These are phyloP conservation scores for Avena insularis DNA, from an alignment of 176 grass and related monocot genomes.

Conservation along the genomic window DNA sequence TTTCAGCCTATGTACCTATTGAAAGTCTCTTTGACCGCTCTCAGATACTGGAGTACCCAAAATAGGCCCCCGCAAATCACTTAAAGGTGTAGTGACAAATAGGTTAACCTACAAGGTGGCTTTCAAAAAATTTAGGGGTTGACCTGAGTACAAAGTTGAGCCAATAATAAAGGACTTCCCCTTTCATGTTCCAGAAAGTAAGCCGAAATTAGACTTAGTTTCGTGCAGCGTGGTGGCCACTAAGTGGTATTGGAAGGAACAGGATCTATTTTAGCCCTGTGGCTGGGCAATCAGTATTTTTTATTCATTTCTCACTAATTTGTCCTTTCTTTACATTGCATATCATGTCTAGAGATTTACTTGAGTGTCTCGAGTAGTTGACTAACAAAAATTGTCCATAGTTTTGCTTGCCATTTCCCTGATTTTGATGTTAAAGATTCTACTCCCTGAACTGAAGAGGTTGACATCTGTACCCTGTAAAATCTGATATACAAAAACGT, in stretches of 20 bases:
- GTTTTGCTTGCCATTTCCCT: not conserved
- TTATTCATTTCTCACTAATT: not conserved
- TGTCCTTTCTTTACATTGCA: not conserved
- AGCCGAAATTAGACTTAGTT: not conserved
- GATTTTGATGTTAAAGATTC: not conserved
- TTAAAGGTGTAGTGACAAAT: not conserved
- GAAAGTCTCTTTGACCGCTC: not conserved
- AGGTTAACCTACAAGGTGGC: not conserved
- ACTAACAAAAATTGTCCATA: not conserved
- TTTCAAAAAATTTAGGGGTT: not conserved
- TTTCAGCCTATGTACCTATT: not conserved
- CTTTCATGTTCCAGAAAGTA: conserved; percentile 6
- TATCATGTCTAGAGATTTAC: not conserved
- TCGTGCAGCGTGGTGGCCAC: not conserved
- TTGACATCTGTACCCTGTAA: too few species aligned
- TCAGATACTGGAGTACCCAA: not conserved
- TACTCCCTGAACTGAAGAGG: not conserved
- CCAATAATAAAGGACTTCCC: not conserved
- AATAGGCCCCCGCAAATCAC: not conserved
- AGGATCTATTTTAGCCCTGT: not conserved
- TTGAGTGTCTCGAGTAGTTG: not conserved
- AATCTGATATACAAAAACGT: too few species aligned
- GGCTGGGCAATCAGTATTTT: not conserved
- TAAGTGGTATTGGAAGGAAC: not conserved
- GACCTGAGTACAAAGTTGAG: not conserved